A percentile compares a stretch with the other conserved stretches of the same genome.
Evolutionary conservation across 441 rosid genomes (phyloP).

Genomic region (Codiaeum variegatum): DNA sequence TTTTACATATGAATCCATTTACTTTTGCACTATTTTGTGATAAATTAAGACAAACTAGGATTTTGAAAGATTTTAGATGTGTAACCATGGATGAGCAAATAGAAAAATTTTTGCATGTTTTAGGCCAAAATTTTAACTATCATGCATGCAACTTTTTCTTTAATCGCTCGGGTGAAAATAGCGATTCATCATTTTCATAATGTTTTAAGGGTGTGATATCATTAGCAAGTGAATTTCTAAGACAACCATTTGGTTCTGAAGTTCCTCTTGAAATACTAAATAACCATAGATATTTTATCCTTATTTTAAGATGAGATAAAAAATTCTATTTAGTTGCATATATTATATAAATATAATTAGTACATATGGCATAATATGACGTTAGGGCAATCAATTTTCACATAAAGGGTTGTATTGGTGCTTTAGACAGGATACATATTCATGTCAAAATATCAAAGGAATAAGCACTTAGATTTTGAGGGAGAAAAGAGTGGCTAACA

Average conservation of each 20-base stretch:
- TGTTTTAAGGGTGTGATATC: not conserved
- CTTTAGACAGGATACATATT: not conserved
- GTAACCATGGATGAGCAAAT: not conserved
- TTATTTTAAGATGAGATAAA: not conserved
- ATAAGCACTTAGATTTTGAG: not conserved
- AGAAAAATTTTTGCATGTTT: not conserved
- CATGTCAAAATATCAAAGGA: not conserved
- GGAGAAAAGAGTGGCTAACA: not conserved
- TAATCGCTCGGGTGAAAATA: not conserved
- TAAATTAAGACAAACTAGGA: too few relatives aligned
- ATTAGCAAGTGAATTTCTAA: not conserved
- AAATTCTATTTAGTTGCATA: too few relatives aligned
- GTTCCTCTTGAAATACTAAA: not conserved
- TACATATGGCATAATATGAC: not conserved
- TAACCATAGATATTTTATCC: not conserved
- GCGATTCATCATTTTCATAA: not conserved
- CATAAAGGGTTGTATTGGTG: not conserved
- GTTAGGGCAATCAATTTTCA: too few relatives aligned
- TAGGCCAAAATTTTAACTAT: not conserved
- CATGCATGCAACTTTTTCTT: not conserved
- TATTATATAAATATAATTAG: not conserved
- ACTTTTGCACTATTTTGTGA: too few relatives aligned
- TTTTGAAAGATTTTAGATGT: too few relatives aligned
- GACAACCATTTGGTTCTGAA: not conserved
- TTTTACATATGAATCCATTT: too few relatives aligned